Percentiles rank a stretch among this genome's conserved stretches.
Conservation (phyloP, 2,329 filamentous ascomycete species). For the Diaporthe longicolla region DNA sequence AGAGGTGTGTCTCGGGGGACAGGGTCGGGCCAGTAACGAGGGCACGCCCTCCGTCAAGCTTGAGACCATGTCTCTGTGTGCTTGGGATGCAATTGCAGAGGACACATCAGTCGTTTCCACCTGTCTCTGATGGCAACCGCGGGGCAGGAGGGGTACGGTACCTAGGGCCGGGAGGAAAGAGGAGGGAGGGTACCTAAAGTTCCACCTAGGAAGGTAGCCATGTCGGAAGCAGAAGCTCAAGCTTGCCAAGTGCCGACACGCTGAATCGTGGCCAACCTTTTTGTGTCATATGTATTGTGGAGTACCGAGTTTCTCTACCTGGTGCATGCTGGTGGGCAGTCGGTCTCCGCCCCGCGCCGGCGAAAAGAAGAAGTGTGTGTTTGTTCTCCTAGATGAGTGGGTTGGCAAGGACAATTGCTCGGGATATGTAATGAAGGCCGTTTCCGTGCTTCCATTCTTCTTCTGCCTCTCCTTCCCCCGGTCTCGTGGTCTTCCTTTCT, state of each 20-base stretch:
- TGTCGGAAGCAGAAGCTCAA: slow-evolving; percentile 7
- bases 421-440: slow-evolving; percentile 32
- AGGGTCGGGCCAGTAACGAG: slow-evolving; percentile 19
- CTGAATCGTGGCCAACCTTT: slow-evolving; percentile 32
- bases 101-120: slow-evolving; percentile 4
- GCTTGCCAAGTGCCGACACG: slow-evolving; percentile 24
- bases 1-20: slow-evolving; percentile 22
- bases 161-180: background rate
- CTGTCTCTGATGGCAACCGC: background rate
- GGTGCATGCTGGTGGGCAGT: background rate
- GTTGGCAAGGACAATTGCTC: slow-evolving; percentile 1
- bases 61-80: slow-evolving; percentile 26
- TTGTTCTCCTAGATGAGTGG: slow-evolving; percentile 8
- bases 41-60: slow-evolving; percentile 6
- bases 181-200: background rate
- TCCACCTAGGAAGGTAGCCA: background rate
- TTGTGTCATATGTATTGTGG: slow-evolving; percentile 31
- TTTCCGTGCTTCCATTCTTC: slow-evolving; percentile 7
- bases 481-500: background rate
- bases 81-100: background rate
- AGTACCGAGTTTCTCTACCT: slow-evolving; percentile 12
- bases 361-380: background rate
- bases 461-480: background rate
- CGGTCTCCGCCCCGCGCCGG: slow-evolving; percentile 22
- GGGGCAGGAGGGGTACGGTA: background rate